phyloP scores from a whole-genome alignment of 2,329 filamentous ascomycete genomes.

The Onygenales sp. region DNA sequence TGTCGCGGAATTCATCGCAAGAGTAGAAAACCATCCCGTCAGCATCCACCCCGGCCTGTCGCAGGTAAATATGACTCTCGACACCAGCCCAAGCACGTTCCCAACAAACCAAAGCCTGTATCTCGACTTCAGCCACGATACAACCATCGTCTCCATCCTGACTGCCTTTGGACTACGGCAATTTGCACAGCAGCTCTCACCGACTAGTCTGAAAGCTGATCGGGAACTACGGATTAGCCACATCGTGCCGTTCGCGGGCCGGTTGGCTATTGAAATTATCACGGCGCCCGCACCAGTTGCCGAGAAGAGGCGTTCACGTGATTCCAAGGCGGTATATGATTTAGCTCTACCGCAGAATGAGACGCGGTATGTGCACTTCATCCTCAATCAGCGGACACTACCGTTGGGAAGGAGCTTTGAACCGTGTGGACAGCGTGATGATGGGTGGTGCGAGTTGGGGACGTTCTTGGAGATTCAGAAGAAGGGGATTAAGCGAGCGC shows the following conservation, averaged over 20 bases:
- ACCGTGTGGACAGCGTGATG: constrained; percentile 55
- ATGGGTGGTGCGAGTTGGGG: constrained; percentile 68
- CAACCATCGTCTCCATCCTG: constrained; percentile 60
- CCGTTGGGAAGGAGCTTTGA: constrained; percentile 58
- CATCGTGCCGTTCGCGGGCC: constrained; percentile 61
- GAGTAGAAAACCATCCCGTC: constrained; percentile 38
- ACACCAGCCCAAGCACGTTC: constrained; percentile 56
- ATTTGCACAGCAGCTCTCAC: constrained; percentile 52
- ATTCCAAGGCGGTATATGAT: constrained; percentile 8
- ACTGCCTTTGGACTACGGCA: constrained; percentile 64
- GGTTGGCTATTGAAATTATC: constrained; percentile 67
- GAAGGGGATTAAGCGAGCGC: constrained; percentile 46
- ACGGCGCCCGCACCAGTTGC: constrained; percentile 54
- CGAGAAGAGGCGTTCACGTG: constrained; percentile 37
- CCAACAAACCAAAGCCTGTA: constrained; percentile 65
- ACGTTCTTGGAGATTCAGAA: constrained; percentile 57
- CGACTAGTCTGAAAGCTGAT: constrained; percentile 44
- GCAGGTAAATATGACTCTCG: constrained; percentile 39
- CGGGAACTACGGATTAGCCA: constrained; percentile 59
- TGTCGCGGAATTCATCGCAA: constrained; percentile 62
- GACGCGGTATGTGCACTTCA: constrained; percentile 63
- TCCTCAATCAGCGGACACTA: constrained; percentile 64
- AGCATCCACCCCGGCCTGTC: constrained; percentile 14
- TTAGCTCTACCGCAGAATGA: constrained; percentile 44
- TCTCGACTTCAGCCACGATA: constrained; percentile 71